Percentiles rank a stretch among this genome's conserved stretches.
These are phyloP conservation scores for Podospora pseudocomata DNA, from an alignment of 495 filamentous ascomycete genomes.

Conservation along the genomic window DNA sequence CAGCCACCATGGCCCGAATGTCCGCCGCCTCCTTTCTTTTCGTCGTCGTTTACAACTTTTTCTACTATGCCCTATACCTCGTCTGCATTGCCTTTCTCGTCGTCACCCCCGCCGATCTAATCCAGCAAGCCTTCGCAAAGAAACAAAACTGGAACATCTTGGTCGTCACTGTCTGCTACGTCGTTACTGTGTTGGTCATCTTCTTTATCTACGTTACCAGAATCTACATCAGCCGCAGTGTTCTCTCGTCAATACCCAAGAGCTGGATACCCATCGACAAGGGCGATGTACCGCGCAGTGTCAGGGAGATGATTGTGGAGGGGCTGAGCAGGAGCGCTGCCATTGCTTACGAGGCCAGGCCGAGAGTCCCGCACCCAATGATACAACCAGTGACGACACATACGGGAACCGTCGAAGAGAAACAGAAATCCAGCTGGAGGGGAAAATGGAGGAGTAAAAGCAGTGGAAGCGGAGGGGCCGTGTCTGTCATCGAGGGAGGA, in stretches of 20 bases:
- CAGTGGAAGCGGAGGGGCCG: constrained; percentile 23
- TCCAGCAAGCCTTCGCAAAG: constrained; percentile 68
- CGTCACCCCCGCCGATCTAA: constrained; percentile 77
- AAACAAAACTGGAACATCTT: constrained; percentile 74
- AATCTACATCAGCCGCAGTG: constrained; percentile 81
- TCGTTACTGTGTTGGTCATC: constrained; percentile 68
- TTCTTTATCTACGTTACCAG: constrained; percentile 76
- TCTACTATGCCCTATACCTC: constrained; percentile 74
- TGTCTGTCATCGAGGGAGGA: constrained; percentile 2
- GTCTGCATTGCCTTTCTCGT: constrained; percentile 68
- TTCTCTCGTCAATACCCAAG: constrained; percentile 79
- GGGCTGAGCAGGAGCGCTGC: constrained; percentile 70
- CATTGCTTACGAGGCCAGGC: constrained; percentile 74
- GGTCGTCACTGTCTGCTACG: constrained; percentile 72
- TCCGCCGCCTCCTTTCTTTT: constrained; percentile 47
- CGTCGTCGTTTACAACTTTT: constrained; percentile 75
- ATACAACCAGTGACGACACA: neutral
- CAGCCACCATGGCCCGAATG: constrained; percentile 22
- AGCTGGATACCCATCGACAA: constrained; percentile 77
- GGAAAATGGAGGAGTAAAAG: constrained; percentile 23
- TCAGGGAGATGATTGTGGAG: constrained; percentile 68
- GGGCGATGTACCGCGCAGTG: constrained; percentile 66
- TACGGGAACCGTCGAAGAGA: constrained; percentile 18
- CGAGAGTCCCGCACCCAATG: constrained; percentile 47
- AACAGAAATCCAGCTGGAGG: neutral